Conservation (phyloP, 2,329 filamentous ascomycete species). For the Hortaea sp. region DNA sequence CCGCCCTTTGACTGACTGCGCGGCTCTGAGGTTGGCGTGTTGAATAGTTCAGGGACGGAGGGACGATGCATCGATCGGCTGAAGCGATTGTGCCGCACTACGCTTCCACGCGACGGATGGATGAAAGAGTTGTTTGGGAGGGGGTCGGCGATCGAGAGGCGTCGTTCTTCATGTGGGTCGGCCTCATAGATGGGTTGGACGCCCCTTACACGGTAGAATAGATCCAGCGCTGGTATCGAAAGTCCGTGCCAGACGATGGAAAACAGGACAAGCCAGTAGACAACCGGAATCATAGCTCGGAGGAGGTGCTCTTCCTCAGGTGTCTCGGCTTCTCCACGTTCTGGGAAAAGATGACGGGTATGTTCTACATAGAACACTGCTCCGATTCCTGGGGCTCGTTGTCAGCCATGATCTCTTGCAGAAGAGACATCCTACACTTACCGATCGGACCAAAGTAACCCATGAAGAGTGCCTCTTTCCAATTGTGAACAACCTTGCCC, state of each 20-base stretch:
- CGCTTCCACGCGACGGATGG: conserved; percentile 1
- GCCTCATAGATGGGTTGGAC: conserved; percentile 4
- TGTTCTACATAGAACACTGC: conserved; percentile 84
- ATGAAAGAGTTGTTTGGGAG: conserved; percentile 4
- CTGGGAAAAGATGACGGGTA: conserved; percentile 57
- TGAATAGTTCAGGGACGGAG: not conserved
- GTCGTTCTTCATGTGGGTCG: not conserved
- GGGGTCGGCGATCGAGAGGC: not conserved
- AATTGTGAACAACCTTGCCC: conserved; percentile 42
- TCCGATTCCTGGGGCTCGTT: conserved; percentile 47
- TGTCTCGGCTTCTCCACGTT: conserved; percentile 47
- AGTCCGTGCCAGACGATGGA: conserved; percentile 75
- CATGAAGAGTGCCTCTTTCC: conserved; percentile 67
- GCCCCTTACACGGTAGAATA: conserved; percentile 3
- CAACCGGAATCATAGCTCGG: conserved; percentile 57
- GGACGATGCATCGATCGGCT: not conserved
- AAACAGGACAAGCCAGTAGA: conserved; percentile 78
- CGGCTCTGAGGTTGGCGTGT: not conserved
- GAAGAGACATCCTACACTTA: not conserved
- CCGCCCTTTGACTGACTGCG: not conserved
- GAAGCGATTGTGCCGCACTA: conserved; percentile 6
- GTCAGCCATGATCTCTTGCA: not conserved
- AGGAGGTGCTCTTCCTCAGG: conserved; percentile 54
- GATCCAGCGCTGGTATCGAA: conserved; percentile 49
- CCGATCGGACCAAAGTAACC: conserved; percentile 83